Evolutionary conservation across 148 eudicot species (phyloP).

Genomic region (Suaeda aralocaspica): DNA sequence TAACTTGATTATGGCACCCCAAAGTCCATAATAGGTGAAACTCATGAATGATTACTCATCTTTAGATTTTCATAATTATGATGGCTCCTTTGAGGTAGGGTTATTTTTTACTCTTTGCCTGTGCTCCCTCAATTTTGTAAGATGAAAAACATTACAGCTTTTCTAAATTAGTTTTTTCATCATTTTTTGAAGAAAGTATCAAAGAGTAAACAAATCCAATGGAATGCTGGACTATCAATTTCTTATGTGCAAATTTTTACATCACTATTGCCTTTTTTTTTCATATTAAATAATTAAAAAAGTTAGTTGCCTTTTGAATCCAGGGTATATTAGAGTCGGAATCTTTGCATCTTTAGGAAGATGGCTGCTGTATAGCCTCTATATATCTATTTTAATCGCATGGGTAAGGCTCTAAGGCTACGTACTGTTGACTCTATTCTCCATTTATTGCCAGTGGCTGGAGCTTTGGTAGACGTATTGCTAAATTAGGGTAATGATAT

Average conservation of each 20-base stretch:
- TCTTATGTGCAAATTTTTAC: background rate
- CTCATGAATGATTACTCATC: background rate
- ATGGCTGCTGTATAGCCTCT: background rate
- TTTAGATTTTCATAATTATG: background rate
- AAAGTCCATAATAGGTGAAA: too few species aligned
- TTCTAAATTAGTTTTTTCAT: background rate
- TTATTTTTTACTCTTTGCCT: background rate
- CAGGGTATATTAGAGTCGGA: background rate
- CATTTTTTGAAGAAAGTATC: background rate
- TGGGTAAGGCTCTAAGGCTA: background rate
- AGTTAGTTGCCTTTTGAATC: background rate
- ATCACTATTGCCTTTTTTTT: background rate
- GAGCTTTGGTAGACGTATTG: background rate
- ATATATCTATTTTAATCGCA: background rate
- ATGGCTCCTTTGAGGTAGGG: background rate
- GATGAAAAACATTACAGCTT: background rate
- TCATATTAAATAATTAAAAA: background rate
- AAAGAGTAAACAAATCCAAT: background rate
- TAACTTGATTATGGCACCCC: too few species aligned
- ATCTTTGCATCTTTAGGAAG: background rate
- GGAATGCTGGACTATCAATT: background rate
- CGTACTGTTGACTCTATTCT: background rate
- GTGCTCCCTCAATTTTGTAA: background rate
- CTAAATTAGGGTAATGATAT: background rate
- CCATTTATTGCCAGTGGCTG: background rate